Percentiles rank a stretch among this genome's conserved stretches.
phyloP scores from a whole-genome alignment of 495 filamentous ascomycete genomes.

The Tetracladium marchalianum region DNA sequence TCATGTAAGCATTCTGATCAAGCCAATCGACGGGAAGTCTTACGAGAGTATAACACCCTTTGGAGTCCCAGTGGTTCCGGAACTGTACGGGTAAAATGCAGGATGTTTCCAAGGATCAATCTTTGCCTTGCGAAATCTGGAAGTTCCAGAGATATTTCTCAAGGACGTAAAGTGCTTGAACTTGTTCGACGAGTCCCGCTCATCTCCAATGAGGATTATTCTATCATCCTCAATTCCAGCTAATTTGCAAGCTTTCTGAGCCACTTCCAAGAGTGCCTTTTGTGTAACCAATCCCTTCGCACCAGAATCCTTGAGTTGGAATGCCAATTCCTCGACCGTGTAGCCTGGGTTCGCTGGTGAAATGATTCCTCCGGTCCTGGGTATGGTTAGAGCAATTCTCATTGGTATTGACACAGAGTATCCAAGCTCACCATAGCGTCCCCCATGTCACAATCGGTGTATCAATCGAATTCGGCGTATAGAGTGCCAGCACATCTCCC shows the following conservation, averaged over 20 bases:
- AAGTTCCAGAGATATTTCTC: conserved; percentile 43
- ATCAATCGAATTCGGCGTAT: conserved; percentile 68
- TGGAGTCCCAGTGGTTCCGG: conserved; percentile 57
- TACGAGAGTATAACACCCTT: no score
- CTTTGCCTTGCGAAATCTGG: conserved; percentile 27
- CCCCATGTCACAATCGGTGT: conserved; percentile 66
- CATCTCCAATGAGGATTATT: conserved; percentile 73
- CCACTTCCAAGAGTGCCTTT: conserved; percentile 47
- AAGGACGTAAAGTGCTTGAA: conserved; percentile 74
- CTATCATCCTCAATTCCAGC: conserved; percentile 55
- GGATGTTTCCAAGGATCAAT: conserved; percentile 47
- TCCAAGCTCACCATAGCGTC: conserved; percentile 44
- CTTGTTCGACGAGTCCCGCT: conserved; percentile 44
- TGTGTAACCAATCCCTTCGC: conserved; percentile 75
- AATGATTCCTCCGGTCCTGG: conserved; percentile 57
- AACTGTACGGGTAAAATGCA: conserved; percentile 69
- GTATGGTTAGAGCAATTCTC: no score
- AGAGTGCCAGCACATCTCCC: conserved; percentile 65
- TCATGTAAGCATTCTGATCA: conserved; percentile 29
- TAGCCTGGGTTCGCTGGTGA: conserved; percentile 86
- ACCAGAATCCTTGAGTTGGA: conserved; percentile 72
- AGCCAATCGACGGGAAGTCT: no score
- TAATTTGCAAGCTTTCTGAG: conserved; percentile 52
- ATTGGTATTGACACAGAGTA: no score
- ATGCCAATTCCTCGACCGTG: conserved; percentile 75